Evolutionary conservation across 2,329 filamentous ascomycete genomes (phyloP), one percentile per base, ranked within the genome.

Genomic region (Zymoseptoria passerinii): DNA sequence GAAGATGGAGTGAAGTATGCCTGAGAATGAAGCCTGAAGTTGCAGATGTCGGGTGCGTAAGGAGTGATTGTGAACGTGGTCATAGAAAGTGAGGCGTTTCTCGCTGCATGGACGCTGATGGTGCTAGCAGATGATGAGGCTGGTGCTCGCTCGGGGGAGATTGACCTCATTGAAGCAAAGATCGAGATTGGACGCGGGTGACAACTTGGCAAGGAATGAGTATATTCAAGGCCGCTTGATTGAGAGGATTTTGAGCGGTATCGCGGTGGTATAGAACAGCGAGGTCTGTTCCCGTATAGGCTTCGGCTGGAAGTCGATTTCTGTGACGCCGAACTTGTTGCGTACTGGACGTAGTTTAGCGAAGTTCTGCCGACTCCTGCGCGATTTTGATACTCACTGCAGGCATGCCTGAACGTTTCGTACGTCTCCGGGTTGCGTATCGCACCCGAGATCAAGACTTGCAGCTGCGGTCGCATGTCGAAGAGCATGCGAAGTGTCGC

Each of bases 391-490:
- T 8, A 77, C 70, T 72, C 72, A 73, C 78, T 73, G 71, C 87
- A 89, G 53, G 77, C 79, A 23, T 78, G 74, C 61, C 83, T 67
- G 69, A 92, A 91, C 5, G 76, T 76, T 61, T 82, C 77, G 67
- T 88, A 88, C 0, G 89, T 92, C 59, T 82, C 77, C 59, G 80
- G 76, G 65, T 91, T 91, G 61, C 89, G 79, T 63, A 91, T 81
- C 0, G 88, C 86, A 18, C 85, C 85, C 3, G 87, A 81, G 58
- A 92, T 85, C 51, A 90, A 74, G 40, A 89, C 81, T 51, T 81
- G 75, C 13, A 84, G 75, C 0, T 69, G 67, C 2, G 83, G 80
- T 61, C 83, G 82, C 56, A 84, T 68, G 1, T 76, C 75, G 53
- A 88, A 81, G 10, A 90, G 74, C 53, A 86, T 80, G 29, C 79